These are phyloP conservation scores for Saccharomycopsis sp. DNA, from an alignment of 805 yeast genomes.

Conservation along the genomic window DNA sequence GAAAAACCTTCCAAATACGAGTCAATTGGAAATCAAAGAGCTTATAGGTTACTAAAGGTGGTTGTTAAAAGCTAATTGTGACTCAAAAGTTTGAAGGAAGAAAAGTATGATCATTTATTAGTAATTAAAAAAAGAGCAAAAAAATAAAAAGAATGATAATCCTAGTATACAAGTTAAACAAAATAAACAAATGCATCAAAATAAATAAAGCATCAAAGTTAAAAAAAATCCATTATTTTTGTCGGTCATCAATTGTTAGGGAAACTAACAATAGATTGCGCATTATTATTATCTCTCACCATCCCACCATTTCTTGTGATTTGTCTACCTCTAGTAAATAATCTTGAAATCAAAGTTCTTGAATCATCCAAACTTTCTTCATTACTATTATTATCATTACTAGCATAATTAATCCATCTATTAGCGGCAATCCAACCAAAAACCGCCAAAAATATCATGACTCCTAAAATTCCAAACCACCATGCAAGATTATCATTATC, in stretches of 20 bases:
- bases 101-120: too few species aligned
- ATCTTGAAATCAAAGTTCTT: constrained; percentile 2
- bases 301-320: background rate
- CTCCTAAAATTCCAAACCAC: constrained; percentile 61
- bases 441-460: constrained; percentile 33
- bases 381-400: background rate
- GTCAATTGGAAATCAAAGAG: too few species aligned
- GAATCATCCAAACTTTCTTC: constrained; percentile 7
- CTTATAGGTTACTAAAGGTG: too few species aligned
- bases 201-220: too few species aligned
- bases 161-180: too few species aligned
- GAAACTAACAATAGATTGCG: constrained; percentile 1
- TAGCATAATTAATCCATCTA: constrained; percentile 28
- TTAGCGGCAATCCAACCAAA: constrained; percentile 32
- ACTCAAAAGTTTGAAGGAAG: too few species aligned
- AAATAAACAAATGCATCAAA: too few species aligned
- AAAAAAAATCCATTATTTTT: background rate
- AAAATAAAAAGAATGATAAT: too few species aligned
- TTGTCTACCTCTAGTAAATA: background rate
- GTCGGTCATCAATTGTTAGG: background rate
- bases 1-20: too few species aligned
- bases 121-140: too few species aligned
- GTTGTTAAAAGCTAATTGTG: too few species aligned
- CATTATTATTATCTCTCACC: background rate
- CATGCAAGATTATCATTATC: constrained; percentile 37